These are phyloP conservation scores for Mucor mucedo DNA, from an alignment of 371 early-diverging fungal species.

Conservation along the genomic window DNA sequence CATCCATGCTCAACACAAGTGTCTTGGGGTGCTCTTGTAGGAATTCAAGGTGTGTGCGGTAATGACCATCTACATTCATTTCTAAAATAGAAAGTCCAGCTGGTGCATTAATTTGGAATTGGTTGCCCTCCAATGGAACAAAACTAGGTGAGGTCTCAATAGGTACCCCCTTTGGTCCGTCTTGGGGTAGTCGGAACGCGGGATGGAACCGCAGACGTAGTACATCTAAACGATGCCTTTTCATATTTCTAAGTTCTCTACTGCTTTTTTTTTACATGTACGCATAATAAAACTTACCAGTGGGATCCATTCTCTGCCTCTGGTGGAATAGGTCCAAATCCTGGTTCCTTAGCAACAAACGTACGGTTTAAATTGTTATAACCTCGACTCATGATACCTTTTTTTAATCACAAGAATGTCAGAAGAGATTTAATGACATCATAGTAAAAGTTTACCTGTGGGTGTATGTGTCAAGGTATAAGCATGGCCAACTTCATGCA, in stretches of 20 bases:
- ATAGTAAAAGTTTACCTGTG: constrained; percentile 29
- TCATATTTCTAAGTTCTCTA: too few relatives aligned
- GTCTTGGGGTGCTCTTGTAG: constrained; percentile 38
- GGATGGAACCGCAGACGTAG: constrained; percentile 70
- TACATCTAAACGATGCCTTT: constrained; percentile 59
- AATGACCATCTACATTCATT: constrained; percentile 53
- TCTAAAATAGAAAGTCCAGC: constrained; percentile 65
- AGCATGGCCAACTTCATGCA: constrained; percentile 75
- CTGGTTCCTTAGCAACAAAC: constrained; percentile 64
- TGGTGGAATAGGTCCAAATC: constrained; percentile 51
- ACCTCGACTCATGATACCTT: constrained; percentile 71
- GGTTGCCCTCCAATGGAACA: constrained; percentile 39
- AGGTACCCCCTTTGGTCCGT: constrained; percentile 36
- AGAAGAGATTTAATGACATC: neutral
- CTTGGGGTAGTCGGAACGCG: constrained; percentile 59
- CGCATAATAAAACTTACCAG: constrained; percentile 35
- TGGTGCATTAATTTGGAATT: constrained; percentile 44
- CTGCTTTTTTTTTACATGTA: too few relatives aligned
- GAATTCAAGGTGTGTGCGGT: constrained; percentile 61
- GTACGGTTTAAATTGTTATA: constrained; percentile 71
- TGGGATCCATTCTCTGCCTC: constrained; percentile 65
- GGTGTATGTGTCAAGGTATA: constrained; percentile 65
- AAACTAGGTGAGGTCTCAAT: constrained; percentile 23
- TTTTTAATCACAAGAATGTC: neutral
- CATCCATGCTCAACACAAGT: constrained; percentile 10